phyloP scores from a whole-genome alignment of 192 early-diverging fungal species.

The Backusella sp. region DNA sequence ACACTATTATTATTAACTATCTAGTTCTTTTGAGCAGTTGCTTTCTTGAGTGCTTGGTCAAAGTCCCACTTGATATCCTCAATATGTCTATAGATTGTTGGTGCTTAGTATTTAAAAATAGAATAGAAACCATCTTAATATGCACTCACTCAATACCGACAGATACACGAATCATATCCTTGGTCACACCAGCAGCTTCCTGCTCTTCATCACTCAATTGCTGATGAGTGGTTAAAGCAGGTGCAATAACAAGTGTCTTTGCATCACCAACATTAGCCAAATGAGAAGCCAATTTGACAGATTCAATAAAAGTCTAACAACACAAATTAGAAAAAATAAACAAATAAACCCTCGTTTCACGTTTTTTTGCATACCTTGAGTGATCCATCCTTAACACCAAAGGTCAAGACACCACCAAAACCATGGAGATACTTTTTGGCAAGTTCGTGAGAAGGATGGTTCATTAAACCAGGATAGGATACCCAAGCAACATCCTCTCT shows the following conservation, averaged over 20 bases:
- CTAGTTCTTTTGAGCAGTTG: background rate
- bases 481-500: constrained; percentile 82
- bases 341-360: no score
- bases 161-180: constrained; percentile 79
- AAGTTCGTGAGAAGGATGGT: constrained; percentile 72
- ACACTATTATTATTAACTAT: background rate
- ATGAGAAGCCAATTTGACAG: constrained; percentile 81
- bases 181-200: constrained; percentile 68
- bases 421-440: constrained; percentile 85
- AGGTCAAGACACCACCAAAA: constrained; percentile 86
- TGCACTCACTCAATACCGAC: constrained; percentile 78
- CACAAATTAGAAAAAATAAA: background rate
- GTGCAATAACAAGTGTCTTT: constrained; percentile 85
- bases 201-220: constrained; percentile 86
- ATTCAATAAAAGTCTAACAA: constrained; percentile 64
- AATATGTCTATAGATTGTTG: constrained; percentile 44
- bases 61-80: constrained; percentile 71
- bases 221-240: constrained; percentile 84
- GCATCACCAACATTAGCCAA: constrained; percentile 96
- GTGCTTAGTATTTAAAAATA: background rate
- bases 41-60: constrained; percentile 47
- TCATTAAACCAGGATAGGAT: constrained; percentile 81
- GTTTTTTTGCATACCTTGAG: constrained; percentile 10
- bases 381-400: constrained; percentile 58
- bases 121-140: constrained; percentile 10